Evolutionary conservation across 371 early-diverging fungal species (phyloP), one percentile per base, ranked within the genome.

Genomic region (Fennellomyces sp.): DNA sequence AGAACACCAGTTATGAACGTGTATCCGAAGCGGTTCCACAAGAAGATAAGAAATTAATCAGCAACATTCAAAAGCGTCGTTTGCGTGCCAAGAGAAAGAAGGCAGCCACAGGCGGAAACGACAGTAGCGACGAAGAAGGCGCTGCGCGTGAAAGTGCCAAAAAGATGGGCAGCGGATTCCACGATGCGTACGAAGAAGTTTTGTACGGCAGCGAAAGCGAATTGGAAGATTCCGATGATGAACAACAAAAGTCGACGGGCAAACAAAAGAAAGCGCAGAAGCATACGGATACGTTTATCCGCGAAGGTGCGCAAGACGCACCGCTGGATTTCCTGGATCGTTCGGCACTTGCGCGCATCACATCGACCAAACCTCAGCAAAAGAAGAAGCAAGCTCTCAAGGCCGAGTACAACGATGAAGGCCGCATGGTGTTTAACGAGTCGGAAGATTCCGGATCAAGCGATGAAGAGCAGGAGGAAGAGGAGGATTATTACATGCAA

Each of bases 261-360:
- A 77, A 75, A 35, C 72, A 75, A 29, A 78, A 79, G 63, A 80
- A 82, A 2, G 58, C 65, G 28, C 52, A 68, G 15, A n/a, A 66
- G 51, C 55, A 62, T 5, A 63, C 68, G 12, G 72, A 74, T 15
- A 82, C 88, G 2, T 93, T 86, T 82, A 91, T 91, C 64, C 84
- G 87, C 67, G 92, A 90, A 67, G 91, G 88, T 56, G 87, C 78
- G 11, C 93, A 94, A 36, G 70, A 70, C 48, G 86, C 87, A 0
- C 91, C 93, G 27, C 79, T 97, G 35, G 98, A 98, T 81, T 96
- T 97, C 82, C 77, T 98, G 70, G 96, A 96, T 73, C 80, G 88
- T 17, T 76, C 86, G 47, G 93, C 94, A 21, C 86, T 97, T 26
- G 90, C 93, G 6, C 88, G 87, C 39, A 88, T 96, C 42, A 82